These are phyloP conservation scores for Phytopythium aichiense DNA, from an alignment of 352 stramenopile genomes.

Conservation along the genomic window DNA sequence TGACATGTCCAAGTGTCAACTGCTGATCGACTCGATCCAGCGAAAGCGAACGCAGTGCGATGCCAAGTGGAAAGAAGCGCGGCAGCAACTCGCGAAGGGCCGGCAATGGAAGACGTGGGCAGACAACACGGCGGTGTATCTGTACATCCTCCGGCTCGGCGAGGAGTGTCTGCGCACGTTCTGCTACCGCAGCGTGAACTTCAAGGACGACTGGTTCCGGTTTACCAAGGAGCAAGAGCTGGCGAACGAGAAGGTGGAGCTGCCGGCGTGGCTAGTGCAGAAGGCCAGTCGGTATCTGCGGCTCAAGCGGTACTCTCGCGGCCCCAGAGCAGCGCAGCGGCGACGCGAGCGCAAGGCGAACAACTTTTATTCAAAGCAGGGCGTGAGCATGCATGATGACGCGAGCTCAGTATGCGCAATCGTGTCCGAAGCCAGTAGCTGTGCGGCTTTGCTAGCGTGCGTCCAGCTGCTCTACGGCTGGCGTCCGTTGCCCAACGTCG, in stretches of 20 bases:
- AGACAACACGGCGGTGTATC: constrained; percentile 71
- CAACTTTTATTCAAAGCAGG: constrained; percentile 80
- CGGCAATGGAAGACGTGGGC: constrained; percentile 73
- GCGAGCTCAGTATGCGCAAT: constrained; percentile 66
- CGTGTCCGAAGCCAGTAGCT: constrained; percentile 72
- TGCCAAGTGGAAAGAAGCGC: constrained; percentile 67
- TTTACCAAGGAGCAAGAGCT: constrained; percentile 53
- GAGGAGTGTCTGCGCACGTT: constrained; percentile 83
- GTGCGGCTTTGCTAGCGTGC: constrained; percentile 72
- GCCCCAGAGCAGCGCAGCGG: constrained; percentile 49
- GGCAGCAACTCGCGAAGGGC: constrained; percentile 39
- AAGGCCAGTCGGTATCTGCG: constrained; percentile 81
- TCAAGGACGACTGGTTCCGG: constrained; percentile 61
- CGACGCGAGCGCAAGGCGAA: constrained; percentile 58
- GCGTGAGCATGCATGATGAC: constrained; percentile 53
- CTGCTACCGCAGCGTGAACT: constrained; percentile 76
- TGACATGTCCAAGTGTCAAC: constrained; percentile 57
- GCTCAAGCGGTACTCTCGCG: constrained; percentile 80
- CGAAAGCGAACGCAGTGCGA: constrained; percentile 52
- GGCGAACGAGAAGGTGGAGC: constrained; percentile 13
- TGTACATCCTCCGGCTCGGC: constrained; percentile 76
- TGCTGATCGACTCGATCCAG: constrained; percentile 72
- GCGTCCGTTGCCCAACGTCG: constrained; percentile 56
- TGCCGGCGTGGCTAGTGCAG: constrained; percentile 67
- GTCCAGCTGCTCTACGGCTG: constrained; percentile 77